Evolutionary conservation across 352 stramenopile species (phyloP), one percentile per base, ranked within the genome.

Genomic region (Phytophthora gonapodyides): DNA sequence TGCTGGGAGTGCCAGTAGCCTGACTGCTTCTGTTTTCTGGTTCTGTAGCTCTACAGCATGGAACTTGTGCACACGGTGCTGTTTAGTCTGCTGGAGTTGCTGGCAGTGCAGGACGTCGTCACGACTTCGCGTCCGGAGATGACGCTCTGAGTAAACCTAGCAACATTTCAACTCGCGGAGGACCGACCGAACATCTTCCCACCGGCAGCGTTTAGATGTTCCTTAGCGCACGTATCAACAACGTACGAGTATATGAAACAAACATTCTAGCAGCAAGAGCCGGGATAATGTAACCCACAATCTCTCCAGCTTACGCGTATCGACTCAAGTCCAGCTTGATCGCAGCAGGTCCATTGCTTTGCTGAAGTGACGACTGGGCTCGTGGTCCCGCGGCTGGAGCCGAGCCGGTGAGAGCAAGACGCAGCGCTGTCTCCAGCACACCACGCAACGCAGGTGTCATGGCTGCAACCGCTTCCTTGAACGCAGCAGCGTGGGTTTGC

Each of bases 261-360:
- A 55, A 47, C 62, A 61, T 48, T 44, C 19, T 57, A 57, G 27
- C 42, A 34, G 37, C 37, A 31, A 10, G 13, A 11, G 19, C 15
- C n/a, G 41, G 27, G 27, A 8, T 31, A 31, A 31, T 31, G 27
- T 31, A 31, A 31, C 7, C 27, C 27, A 5, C 27, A 9, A 5
- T 31, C 27, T 31, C 1, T 11, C n/a, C 17, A 27, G 34, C 33
- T 64, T 63, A 86, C 7, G 63, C 61, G 64, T 82, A 87, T 19
- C 75, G 75, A 70, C 77, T 87, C 31, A 84, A 37, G 41, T 84
- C 75, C 45, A 87, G 75, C 27, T 71, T 77, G n/a, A 30, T 65
- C 43, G 35, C 44, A 11, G 45, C 24, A 24, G 52, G 34, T 9
- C 36, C 53, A 24, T 21, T 45, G n/a, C 15, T 34, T 21, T 59